These are phyloP conservation scores for Talaromyces sp. DNA, from an alignment of 2,329 filamentous ascomycete genomes.

Conservation along the genomic window DNA sequence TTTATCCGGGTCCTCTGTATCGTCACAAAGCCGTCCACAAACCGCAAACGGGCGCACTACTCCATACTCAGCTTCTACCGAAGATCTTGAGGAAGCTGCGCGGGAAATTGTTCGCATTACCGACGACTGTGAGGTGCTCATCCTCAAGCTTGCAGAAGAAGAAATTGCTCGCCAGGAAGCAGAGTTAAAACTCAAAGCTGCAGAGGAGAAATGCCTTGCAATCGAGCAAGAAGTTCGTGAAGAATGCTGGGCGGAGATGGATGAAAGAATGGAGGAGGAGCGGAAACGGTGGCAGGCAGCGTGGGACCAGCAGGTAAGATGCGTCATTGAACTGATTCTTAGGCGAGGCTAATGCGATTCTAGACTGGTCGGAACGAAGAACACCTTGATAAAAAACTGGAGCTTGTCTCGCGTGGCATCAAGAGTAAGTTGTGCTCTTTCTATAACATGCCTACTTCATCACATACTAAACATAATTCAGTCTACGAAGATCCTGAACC, in stretches of 20 bases:
- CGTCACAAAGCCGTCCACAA: conserved; percentile 22
- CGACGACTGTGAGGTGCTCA: conserved; percentile 70
- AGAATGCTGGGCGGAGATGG: conserved; percentile 83
- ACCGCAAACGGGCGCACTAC: conserved; percentile 40
- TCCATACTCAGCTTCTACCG: conserved; percentile 33
- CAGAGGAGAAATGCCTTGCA: conserved; percentile 59
- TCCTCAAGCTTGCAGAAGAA: conserved; percentile 65
- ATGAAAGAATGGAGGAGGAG: conserved; percentile 68
- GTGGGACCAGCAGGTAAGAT: conserved; percentile 63
- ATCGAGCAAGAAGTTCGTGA: conserved; percentile 82
- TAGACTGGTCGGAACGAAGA: conserved; percentile 67
- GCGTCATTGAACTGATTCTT: background rate
- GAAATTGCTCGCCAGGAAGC: conserved; percentile 63
- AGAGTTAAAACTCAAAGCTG: conserved; percentile 66
- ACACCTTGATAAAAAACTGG: conserved; percentile 83
- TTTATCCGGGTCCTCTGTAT: conserved; percentile 24
- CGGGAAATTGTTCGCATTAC: conserved; percentile 74
- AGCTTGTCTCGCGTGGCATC: conserved; percentile 58
- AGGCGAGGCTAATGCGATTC: conserved; percentile 10
- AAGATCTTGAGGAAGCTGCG: conserved; percentile 76
- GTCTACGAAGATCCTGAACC: conserved; percentile 45
- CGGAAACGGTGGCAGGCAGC: conserved; percentile 74
- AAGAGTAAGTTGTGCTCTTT: conserved; percentile 33
- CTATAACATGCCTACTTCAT: background rate
- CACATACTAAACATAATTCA: conserved; percentile 9